Percentiles rank a stretch among this genome's conserved stretches.
Evolutionary conservation across 179 eudicot genomes (phyloP).

Genomic region (Heliamphora pulchella): DNA sequence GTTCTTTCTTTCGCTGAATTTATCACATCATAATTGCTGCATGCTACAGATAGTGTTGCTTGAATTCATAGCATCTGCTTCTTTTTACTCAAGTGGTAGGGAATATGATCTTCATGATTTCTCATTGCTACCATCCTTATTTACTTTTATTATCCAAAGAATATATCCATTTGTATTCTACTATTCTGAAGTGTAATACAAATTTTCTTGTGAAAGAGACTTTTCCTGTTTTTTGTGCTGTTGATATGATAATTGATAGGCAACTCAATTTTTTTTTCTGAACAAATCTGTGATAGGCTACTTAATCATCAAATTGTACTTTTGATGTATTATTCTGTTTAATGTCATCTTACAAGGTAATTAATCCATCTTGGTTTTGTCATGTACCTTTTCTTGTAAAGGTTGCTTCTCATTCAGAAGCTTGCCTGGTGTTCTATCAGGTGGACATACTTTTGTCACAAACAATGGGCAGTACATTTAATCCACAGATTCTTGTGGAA

Average conservation of each 20-base stretch:
- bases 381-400: background rate
- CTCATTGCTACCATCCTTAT: background rate
- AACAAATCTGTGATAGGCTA: background rate
- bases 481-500: slow-evolving; percentile 75
- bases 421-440: slow-evolving; percentile 7
- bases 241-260: too few relatives aligned
- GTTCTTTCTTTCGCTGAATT: background rate
- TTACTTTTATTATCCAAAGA: background rate
- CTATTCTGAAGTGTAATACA: background rate
- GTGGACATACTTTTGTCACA: slow-evolving; percentile 12
- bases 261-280: too few relatives aligned
- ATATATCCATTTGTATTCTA: background rate
- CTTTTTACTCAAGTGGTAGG: background rate
- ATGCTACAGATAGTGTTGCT: background rate
- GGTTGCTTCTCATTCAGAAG: slow-evolving; percentile 6
- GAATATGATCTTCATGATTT: background rate
- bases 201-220: background rate
- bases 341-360: background rate
- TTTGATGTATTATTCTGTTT: background rate
- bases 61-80: background rate
- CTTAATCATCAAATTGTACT: background rate
- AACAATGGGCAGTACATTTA: slow-evolving; percentile 73
- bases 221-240: background rate
- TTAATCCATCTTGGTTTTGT: background rate
- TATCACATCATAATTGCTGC: background rate